These are phyloP conservation scores for Cymbidium sinense DNA, from an alignment of 106 monocot genomes.

Conservation along the genomic window DNA sequence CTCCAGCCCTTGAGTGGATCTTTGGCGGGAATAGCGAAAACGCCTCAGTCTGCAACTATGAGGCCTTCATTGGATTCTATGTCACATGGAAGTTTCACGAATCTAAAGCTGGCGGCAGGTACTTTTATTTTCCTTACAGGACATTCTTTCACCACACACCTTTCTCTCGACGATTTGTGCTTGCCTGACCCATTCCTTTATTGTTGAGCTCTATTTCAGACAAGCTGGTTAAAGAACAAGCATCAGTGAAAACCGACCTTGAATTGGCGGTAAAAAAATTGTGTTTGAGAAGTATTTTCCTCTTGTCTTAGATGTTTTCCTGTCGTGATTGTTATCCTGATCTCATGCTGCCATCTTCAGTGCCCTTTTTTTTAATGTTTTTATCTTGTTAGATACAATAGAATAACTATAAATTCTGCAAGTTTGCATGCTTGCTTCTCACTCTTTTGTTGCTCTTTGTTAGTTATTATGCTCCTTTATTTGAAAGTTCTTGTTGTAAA, in stretches of 20 bases:
- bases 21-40: slow-evolving; percentile 23
- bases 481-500: neutral
- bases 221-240: slow-evolving; percentile 94
- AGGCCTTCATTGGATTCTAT: slow-evolving; percentile 46
- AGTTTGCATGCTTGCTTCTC: neutral
- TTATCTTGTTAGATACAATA: neutral
- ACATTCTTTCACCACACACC: neutral
- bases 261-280: slow-evolving; percentile 74
- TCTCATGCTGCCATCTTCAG: neutral
- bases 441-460: neutral
- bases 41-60: slow-evolving; percentile 7
- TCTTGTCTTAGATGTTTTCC: neutral
- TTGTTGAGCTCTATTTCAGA: slow-evolving; percentile 54
- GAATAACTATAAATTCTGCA: neutral
- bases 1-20: slow-evolving; percentile 46
- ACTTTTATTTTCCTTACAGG: slow-evolving; percentile 1
- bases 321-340: neutral
- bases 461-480: neutral
- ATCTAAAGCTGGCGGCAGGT: slow-evolving; percentile 91
- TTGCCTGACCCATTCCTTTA: slow-evolving; percentile 11
- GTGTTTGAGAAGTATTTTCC: neutral
- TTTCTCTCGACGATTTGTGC: neutral
- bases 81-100: slow-evolving; percentile 69
- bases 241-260: slow-evolving; percentile 89
- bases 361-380: neutral